Evolutionary conservation across 768 basidiomycete species (phyloP), one percentile per base, ranked within the genome.

Genomic region (Amyloporia xantha): DNA sequence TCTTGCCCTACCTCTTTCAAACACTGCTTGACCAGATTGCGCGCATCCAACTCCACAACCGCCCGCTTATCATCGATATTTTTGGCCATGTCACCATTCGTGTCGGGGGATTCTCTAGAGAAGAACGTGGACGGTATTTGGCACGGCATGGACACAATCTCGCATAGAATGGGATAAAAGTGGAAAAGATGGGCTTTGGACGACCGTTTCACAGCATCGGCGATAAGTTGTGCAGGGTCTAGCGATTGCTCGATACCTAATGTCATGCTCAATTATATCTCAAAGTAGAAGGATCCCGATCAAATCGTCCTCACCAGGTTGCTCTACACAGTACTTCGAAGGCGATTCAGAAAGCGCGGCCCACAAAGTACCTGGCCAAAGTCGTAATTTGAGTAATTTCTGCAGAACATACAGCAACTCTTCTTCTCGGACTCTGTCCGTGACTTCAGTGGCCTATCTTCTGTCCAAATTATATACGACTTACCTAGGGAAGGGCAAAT

Each of bases 401-500:
- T 78, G 78, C 11, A 97, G 67, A 23, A 92, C 77, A 60, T 93
- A 95, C 1, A 94, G 62, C 12, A 98, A 61, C 57, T 97, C 95
- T 57, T 95, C 91, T 64, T 97, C 92, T 21, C 91, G 77, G 1
- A 81, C 78, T 47, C 93, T 93, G 50, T 3, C 7, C 23, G 19
- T 7, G 15, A n/a, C n/a, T n/a, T n/a, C n/a, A n/a, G n/a, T n/a
- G n/a, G n/a, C n/a, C n/a, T n/a, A n/a, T n/a, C n/a, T n/a, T n/a
- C n/a, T n/a, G n/a, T n/a, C n/a, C n/a, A n/a, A n/a, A n/a, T n/a
- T n/a, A n/a, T n/a, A n/a, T n/a, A 26, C 0, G 5, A 58, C 66
- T 54, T 44, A 89, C 90, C 91, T 78, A 37, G 90, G 82, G 66
- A 96, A 94, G 1, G 95, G 95, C 50, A 94, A 71, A 51, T 77